Evolutionary conservation across 2,329 filamentous ascomycete species (phyloP).

Genomic region (Amauroascus verrucosus): DNA sequence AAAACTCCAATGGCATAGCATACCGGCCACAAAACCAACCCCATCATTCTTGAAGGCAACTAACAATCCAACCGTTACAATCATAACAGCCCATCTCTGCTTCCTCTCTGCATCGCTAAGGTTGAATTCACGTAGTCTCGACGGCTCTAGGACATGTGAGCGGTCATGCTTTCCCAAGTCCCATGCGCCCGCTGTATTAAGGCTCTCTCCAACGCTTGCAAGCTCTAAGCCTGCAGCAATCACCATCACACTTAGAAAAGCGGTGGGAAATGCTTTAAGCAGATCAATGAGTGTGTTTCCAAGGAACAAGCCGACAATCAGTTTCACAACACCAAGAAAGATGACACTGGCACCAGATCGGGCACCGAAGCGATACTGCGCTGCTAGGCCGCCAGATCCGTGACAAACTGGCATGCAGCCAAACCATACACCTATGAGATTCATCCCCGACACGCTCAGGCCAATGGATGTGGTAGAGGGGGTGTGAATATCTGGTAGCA

Average conservation of each 20-base stretch:
- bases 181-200: slow-evolving; percentile 63
- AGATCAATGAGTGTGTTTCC: slow-evolving; percentile 63
- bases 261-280: slow-evolving; percentile 61
- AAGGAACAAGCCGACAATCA: slow-evolving; percentile 64
- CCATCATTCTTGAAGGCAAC: slow-evolving; percentile 85
- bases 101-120: slow-evolving; percentile 58
- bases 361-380: slow-evolving; percentile 83
- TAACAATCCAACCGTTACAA: slow-evolving; percentile 71
- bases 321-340: slow-evolving; percentile 64
- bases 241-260: slow-evolving; percentile 58
- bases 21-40: slow-evolving; percentile 71
- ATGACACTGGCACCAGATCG: slow-evolving; percentile 77
- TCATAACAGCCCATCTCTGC: slow-evolving; percentile 79
- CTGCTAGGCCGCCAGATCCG: slow-evolving; percentile 80
- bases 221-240: slow-evolving; percentile 81
- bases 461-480: slow-evolving; percentile 70
- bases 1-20: slow-evolving; percentile 67
- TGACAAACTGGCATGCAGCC: slow-evolving; percentile 94
- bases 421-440: slow-evolving; percentile 78
- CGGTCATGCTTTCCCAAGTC: slow-evolving; percentile 40
- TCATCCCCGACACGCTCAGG: slow-evolving; percentile 72
- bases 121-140: slow-evolving; percentile 10
- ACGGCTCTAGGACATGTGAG: background rate
- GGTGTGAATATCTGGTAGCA: slow-evolving; percentile 58
- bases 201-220: slow-evolving; percentile 69